phyloP scores from a whole-genome alignment of 139 green algal species.

The Zygnema circumcarinatum region DNA sequence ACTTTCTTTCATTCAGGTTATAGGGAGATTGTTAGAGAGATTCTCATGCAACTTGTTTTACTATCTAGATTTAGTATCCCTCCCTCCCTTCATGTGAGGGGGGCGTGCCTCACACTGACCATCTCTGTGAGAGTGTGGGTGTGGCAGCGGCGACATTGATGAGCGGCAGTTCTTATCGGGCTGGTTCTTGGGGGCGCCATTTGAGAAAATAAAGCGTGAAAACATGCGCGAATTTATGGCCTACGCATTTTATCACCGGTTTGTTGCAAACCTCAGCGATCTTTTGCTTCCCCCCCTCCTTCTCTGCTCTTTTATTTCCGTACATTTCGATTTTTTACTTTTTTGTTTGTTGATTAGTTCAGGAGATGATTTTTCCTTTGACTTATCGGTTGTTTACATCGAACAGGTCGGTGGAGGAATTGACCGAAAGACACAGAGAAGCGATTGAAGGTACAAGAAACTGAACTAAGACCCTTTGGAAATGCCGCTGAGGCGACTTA shows the following conservation, averaged over 20 bases:
- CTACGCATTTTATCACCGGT: constrained; percentile 52
- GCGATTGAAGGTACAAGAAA: not conserved
- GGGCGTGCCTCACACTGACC: not conserved
- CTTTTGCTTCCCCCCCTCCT: not conserved
- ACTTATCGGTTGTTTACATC: not conserved
- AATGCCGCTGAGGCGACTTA: no score
- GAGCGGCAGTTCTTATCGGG: constrained; percentile 29
- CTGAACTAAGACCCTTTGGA: no score
- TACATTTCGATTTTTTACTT: not conserved
- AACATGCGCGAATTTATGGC: constrained; percentile 55
- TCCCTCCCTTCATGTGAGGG: not conserved
- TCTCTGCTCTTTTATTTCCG: not conserved
- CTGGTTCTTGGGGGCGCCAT: constrained; percentile 48
- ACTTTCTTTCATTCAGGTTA: no score
- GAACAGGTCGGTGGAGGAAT: not conserved
- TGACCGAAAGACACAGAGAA: not conserved
- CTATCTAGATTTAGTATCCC: not conserved
- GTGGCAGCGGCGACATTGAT: constrained; percentile 34
- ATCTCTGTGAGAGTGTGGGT: not conserved
- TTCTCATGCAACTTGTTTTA: not conserved
- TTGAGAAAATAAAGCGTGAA: constrained; percentile 34
- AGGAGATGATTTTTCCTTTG: no score
- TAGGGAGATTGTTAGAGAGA: no score
- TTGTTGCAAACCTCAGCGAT: not conserved
- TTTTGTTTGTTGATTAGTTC: no score